Base-by-base conservation (phyloP, 2,329 filamentous ascomycete genomes). In the Beauveria varroae region DNA sequence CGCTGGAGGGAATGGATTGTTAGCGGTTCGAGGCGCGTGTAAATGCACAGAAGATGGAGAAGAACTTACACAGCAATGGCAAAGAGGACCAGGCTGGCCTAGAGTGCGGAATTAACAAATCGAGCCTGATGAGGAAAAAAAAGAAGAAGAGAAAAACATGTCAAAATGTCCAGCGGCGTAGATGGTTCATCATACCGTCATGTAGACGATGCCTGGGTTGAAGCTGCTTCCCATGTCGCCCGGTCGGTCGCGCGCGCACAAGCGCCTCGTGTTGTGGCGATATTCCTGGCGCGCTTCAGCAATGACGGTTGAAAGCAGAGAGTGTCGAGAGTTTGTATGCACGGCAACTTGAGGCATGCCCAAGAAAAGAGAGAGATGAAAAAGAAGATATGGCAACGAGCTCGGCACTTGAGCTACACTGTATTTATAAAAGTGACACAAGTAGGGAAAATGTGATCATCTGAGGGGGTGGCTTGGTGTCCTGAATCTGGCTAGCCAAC, bases 1-100 rank as follows among this genome's bases (percentile, higher is more conserved):
- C 69, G 14, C 77, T 79, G 60, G 18, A 22, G 12, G n/a, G 8
- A 18, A 24, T 12, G 18, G 55, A 22, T 24, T 16, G 10, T 47
- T 6, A 47, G 44, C 10, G 12, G 34, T 37, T 37, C 22, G 44
- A 47, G 14, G 22, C 22, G 12, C 20, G 3, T 14, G 44, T 47
- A 14, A 20, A 22, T 12, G 6, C 16, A 47, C 5, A 5, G n/a
- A 22, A 26, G 37, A 26, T 10, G 30, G 12, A 34, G 47, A n/a
- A 3, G 5, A n/a, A 55, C 61, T 62, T 59, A 62, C 61, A 62
- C 55, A 40, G 61, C 61, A 16, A 62, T 20, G 43, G 54, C 54
- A 24, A 59, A 62, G 41, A 62, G 54, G 6, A 62, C 30, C 20
- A 62, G 16, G 61, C 61, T 62, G 12, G 43, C 43, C 61, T 62